Percentiles rank a stretch among this genome's conserved stretches.
phyloP scores from a whole-genome alignment of 1,139 yeast species.

The Saccharomyces hybrid region DNA sequence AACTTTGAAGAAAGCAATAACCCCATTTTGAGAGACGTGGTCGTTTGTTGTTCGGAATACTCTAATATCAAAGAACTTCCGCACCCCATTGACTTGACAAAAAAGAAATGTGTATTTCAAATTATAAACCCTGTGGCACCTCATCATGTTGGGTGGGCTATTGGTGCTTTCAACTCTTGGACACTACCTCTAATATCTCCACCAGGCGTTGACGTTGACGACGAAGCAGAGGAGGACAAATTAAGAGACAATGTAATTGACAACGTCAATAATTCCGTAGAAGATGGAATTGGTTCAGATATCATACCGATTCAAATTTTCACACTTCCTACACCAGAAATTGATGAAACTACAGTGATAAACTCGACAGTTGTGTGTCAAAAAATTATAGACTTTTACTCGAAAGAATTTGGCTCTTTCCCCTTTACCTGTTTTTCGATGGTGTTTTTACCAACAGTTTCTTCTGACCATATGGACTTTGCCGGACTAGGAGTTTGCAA shows the following conservation, averaged over 20 bases:
- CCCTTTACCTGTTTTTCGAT: slow-evolving; percentile 81
- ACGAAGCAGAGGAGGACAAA: slow-evolving; percentile 35
- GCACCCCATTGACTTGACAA: slow-evolving; percentile 56
- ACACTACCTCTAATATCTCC: slow-evolving; percentile 29
- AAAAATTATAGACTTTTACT: slow-evolving; percentile 73
- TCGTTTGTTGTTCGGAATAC: slow-evolving; percentile 73
- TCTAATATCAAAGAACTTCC: slow-evolving; percentile 44
- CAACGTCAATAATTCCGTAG: slow-evolving; percentile 27
- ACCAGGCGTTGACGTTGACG: slow-evolving; percentile 24
- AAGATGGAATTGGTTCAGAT: slow-evolving; percentile 32
- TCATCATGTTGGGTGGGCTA: slow-evolving; percentile 93
- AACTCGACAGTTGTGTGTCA: slow-evolving; percentile 72
- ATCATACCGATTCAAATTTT: slow-evolving; percentile 38
- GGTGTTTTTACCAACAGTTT: slow-evolving; percentile 60
- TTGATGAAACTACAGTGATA: slow-evolving; percentile 46
- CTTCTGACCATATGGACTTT: slow-evolving; percentile 49
- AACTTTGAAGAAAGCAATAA: slow-evolving; percentile 40
- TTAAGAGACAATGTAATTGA: slow-evolving; percentile 32
- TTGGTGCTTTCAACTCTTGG: slow-evolving; percentile 75
- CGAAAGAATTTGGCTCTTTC: slow-evolving; percentile 85
- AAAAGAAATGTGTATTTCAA: slow-evolving; percentile 72
- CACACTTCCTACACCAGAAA: slow-evolving; percentile 24
- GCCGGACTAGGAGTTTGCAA: slow-evolving; percentile 72
- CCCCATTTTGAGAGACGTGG: slow-evolving; percentile 42
- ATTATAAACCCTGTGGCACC: slow-evolving; percentile 84